Percentiles rank a stretch among this genome's conserved stretches.
Evolutionary conservation across 2,329 filamentous ascomycete genomes (phyloP).

Genomic region (Chlorencoelia australis): DNA sequence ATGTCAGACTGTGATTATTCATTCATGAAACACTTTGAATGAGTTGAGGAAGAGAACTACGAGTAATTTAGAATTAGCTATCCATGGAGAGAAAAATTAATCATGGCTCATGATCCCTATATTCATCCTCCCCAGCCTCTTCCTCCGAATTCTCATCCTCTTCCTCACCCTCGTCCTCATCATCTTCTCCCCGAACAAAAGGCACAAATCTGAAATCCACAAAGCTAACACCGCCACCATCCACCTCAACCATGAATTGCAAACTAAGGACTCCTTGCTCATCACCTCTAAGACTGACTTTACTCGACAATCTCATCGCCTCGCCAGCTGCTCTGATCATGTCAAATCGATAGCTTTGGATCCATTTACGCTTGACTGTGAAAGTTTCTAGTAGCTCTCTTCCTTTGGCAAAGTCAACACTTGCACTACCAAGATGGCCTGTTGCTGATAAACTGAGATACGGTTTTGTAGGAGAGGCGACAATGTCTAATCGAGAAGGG

Average conservation of each 20-base stretch:
- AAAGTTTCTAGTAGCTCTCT: constrained; percentile 67
- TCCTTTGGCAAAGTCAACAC: constrained; percentile 55
- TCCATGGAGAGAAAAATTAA: too few relatives aligned
- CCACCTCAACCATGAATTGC: constrained; percentile 92
- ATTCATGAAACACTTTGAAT: too few relatives aligned
- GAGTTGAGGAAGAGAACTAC: too few relatives aligned
- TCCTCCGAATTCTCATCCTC: constrained; percentile 31
- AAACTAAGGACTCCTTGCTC: constrained; percentile 82
- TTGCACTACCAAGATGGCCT: constrained; percentile 49
- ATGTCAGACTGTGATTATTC: too few relatives aligned
- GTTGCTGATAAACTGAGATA: constrained; percentile 65
- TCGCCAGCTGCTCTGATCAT: constrained; percentile 76
- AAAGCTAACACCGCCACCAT: constrained; percentile 59
- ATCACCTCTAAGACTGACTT: constrained; percentile 85
- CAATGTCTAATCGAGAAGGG: constrained; percentile 63
- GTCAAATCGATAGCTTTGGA: constrained; percentile 76
- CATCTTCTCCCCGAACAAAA: constrained; percentile 52
- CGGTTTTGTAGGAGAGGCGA: constrained; percentile 48
- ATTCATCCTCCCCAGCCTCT: constrained; percentile 21
- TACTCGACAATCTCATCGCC: constrained; percentile 88
- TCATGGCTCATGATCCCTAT: background rate
- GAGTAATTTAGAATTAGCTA: too few relatives aligned
- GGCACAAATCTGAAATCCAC: constrained; percentile 78
- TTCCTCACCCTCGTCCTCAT: constrained; percentile 31
- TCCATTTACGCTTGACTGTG: constrained; percentile 47